These are phyloP conservation scores for Phytomonas serpens DNA, from an alignment of 208 protist species.

Conservation along the genomic window DNA sequence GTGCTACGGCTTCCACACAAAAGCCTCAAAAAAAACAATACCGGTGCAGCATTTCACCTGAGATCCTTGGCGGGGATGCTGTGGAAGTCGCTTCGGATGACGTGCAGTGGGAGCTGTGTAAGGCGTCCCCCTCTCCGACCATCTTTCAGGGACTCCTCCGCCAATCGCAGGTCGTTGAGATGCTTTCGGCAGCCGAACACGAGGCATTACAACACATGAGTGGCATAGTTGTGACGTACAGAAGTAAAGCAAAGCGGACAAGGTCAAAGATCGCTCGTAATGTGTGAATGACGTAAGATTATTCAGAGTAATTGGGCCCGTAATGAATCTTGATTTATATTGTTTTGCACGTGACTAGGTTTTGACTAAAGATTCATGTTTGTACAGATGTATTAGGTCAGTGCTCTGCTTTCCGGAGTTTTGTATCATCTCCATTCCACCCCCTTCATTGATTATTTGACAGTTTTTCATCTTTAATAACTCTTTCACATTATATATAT, in stretches of 20 bases:
- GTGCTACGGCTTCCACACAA: not conserved
- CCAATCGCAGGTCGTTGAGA: conserved; percentile 12
- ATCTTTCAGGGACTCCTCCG: conserved; percentile 18
- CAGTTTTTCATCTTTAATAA: not conserved
- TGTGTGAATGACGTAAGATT: not conserved
- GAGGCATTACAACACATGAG: conserved; percentile 9
- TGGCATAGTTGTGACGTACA: not conserved
- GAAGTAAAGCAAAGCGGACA: not conserved
- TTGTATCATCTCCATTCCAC: conserved; percentile 4
- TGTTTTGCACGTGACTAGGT: not conserved
- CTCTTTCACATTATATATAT: not conserved
- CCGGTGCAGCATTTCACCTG: not conserved
- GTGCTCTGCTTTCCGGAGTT: not conserved
- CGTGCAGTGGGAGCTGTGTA: not conserved
- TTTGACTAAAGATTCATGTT: not conserved
- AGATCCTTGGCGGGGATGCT: not conserved
- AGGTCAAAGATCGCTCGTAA: not conserved
- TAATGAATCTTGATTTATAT: not conserved
- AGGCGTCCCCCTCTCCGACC: not conserved
- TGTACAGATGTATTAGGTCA: not conserved
- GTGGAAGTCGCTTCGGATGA: not conserved
- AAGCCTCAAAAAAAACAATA: not conserved
- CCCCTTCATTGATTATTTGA: conserved; percentile 6
- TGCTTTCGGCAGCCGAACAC: conserved; percentile 16
- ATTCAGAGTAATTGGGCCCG: not conserved